Base-by-base conservation (phyloP, 73 alveolate genomes). In the Paraurostyla sp. region DNA sequence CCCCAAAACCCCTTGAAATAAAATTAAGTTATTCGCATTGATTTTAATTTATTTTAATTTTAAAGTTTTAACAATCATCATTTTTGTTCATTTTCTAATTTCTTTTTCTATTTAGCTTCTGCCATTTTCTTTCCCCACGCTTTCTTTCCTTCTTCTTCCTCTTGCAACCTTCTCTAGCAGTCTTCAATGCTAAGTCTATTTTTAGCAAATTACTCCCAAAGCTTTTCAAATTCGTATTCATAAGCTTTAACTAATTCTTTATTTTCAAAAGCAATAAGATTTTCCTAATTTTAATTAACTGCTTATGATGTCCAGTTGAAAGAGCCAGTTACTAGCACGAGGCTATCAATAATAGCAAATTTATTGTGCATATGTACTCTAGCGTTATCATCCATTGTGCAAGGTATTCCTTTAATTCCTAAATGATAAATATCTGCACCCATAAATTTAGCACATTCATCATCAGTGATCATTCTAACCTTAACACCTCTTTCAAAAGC, bases 381-480 rank as follows among this genome's bases (percentile, higher is more conserved):
- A 0, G 29, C 32, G 35, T 76, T 57, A 20, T 57, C 80, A 43
- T 88, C 94, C 86, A 88, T 78, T 7, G 91, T 76, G 83, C 89
- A 78, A 16, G 87, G 90, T n/a, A 48, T 86, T 35, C 96, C 96
- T 85, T 45, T 80, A 56, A 68, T 58, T 33, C 94, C 98, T 6
- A 95, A 82, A 29, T 71, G 36, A 76, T 93, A 91, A 41, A 95
- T 88, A 87, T 95, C 98, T 23, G 97, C 91, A 29, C 98, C 98
- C 76, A 73, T 68, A 82, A 93, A 92, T 65, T 93, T 90, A 0
- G 96, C 85, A 76, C 96, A 92, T n/a, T 91, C 97, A 87, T 95
- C 98, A 86, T 95, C 98, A 36, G 96, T 92, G 29, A 95, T 92
- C 15, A 95, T 76, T 76, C 98, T 85, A 35, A 88, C 83, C 90